Base-by-base conservation (phyloP, 768 basidiomycete genomes). In the Mycena venus region DNA sequence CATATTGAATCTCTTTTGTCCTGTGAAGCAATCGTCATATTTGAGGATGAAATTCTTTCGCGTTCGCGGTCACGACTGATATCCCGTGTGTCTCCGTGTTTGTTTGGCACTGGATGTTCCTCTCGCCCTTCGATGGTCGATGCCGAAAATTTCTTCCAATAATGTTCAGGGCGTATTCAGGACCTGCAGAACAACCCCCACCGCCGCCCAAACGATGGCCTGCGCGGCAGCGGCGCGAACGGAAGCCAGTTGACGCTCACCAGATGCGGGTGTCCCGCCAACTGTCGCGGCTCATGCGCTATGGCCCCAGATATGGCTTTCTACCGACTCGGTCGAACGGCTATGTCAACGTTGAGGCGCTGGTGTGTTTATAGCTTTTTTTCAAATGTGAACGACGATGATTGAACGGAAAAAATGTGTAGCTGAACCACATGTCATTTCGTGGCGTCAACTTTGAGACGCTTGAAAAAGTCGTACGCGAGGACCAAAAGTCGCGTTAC, bases 341-440 rank as follows among this genome's bases (percentile, higher is more conserved):
- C 11, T 77, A 77, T 38, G 65, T 68, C 0, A 73, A 59, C 36
- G 75, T 77, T 14, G 72, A 74, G 15, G 65, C 59, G 12, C 53
- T 77, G 72, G 75, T 70, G 15, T 49, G 68, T 63, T 21, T 15
- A 31, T 59, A 25, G 29, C 12, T 34, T 27, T 55, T 12, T 62
- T 9, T 59, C 42, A 9, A 1, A 19, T 15, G 10, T 5, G 15
- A 21, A 44, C 63, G 9, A 44, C n/a, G n/a, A n/a, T n/a, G n/a
- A n/a, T n/a, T n/a, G n/a, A n/a, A n/a, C 4, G 32, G 32, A 69
- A 14, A 8, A 27, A 25, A 15, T 23, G n/a, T n/a, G n/a, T 79
- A 94, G 94, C 85, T 95, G 60, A 84, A 86, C 40, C 84, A 90
- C 65, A 88, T 89, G 1, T 90, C 89, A 74, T 80, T 95, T 67